These are phyloP conservation scores for Nakazawaea molendinolei DNA, from an alignment of 805 yeast genomes.

Conservation along the genomic window DNA sequence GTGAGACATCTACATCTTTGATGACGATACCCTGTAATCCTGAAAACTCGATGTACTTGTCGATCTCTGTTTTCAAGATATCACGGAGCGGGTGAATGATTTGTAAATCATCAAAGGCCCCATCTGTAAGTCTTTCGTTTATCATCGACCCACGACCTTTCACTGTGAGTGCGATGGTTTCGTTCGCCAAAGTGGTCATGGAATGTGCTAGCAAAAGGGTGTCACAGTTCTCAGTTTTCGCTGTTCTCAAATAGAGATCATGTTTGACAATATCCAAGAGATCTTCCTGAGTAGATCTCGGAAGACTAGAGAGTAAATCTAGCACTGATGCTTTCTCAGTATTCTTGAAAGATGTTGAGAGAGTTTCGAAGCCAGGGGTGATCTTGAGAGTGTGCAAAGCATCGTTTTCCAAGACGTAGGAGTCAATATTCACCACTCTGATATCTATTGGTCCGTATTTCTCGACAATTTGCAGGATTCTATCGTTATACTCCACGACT, in stretches of 20 bases:
- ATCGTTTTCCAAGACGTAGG: conserved; percentile 28
- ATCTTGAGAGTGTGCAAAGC: conserved; percentile 27
- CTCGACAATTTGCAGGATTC: conserved; percentile 15
- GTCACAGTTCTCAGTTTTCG: conserved; percentile 37
- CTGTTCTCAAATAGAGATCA: conserved; percentile 40
- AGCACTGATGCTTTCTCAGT: conserved; percentile 17
- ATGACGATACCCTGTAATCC: conserved; percentile 27
- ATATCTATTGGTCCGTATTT: conserved; percentile 25
- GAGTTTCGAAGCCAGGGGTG: conserved; percentile 23
- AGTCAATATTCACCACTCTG: conserved; percentile 34
- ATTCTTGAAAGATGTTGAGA: conserved; percentile 8
- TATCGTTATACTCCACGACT: conserved; percentile 11
- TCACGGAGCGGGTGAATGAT: conserved; percentile 72
- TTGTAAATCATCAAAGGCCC: conserved; percentile 29
- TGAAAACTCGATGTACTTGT: conserved; percentile 41
- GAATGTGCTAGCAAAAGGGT: conserved; percentile 69
- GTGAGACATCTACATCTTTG: conserved; percentile 16
- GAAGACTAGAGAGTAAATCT: conserved; percentile 34
- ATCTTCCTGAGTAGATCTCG: conserved; percentile 64
- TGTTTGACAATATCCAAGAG: conserved; percentile 39
- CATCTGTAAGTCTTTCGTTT: conserved; percentile 44
- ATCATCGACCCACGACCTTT: conserved; percentile 80
- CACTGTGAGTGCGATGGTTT: conserved; percentile 70
- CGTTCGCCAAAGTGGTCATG: conserved; percentile 79
- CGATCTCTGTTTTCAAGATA: conserved; percentile 61